phyloP scores from a whole-genome alignment of 2,329 filamentous ascomycete species.

The Tolypocladium capitatum region DNA sequence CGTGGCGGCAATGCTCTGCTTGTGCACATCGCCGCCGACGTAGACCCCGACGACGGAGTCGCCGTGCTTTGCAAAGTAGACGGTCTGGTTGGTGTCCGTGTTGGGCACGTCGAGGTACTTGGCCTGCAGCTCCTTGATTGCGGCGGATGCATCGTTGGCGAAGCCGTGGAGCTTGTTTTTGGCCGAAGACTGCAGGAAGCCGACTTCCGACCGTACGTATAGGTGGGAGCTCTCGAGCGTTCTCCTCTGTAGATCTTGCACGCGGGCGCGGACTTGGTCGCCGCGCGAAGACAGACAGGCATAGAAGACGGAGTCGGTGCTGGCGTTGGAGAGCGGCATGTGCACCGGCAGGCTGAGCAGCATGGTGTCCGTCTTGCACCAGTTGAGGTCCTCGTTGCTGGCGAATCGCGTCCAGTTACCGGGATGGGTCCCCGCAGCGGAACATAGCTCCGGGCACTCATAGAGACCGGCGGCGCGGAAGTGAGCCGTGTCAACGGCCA shows the following conservation, averaged over 20 bases:
- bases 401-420: background rate
- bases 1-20: background rate
- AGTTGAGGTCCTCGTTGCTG: background rate
- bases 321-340: background rate
- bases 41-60: background rate
- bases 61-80: background rate
- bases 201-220: background rate
- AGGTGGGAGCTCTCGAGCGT: background rate
- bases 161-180: background rate
- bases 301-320: background rate
- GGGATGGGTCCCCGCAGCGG: background rate
- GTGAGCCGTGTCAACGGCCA: background rate
- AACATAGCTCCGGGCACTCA: background rate
- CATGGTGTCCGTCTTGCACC: background rate
- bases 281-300: background rate
- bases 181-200: background rate
- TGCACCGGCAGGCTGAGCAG: background rate
- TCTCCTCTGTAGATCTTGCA: background rate
- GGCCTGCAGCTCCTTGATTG: background rate
- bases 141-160: background rate
- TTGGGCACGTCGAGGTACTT: background rate
- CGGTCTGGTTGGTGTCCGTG: background rate
- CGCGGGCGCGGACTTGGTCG: background rate
- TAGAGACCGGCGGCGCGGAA: background rate
- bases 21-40: background rate